Conservation (phyloP, 2,329 filamentous ascomycete genomes). For the Rutstroemia sp. region DNA sequence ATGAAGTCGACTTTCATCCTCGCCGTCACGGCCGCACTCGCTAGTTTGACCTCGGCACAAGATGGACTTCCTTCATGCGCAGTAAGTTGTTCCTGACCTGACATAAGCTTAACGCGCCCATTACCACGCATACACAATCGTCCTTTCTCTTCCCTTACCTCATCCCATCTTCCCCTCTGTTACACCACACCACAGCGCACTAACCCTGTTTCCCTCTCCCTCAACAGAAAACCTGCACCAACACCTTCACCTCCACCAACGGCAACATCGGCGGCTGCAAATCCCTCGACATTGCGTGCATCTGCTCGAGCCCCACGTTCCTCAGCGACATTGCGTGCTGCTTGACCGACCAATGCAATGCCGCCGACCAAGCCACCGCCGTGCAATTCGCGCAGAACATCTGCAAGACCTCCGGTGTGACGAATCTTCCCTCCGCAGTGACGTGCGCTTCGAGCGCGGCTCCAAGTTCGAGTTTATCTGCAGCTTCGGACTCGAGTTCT, state of each 20-base stretch:
- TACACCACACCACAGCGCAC: not conserved
- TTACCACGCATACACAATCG: not conserved
- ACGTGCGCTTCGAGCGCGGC: slow-evolving; percentile 11
- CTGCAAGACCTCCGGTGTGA: slow-evolving; percentile 31
- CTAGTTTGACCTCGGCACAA: slow-evolving; percentile 46
- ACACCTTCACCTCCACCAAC: slow-evolving; percentile 31
- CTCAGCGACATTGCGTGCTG: slow-evolving; percentile 42
- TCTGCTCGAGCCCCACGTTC: slow-evolving; percentile 40
- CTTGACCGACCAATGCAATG: slow-evolving; percentile 35
- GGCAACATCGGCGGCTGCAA: slow-evolving; percentile 34
- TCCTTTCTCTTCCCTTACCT: not conserved
- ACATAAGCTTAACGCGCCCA: not conserved
- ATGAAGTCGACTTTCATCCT: slow-evolving; percentile 21
- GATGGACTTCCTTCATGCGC: slow-evolving; percentile 44
- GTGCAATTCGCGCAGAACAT: slow-evolving; percentile 29
- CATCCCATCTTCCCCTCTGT: not conserved
- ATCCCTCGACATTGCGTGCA: slow-evolving; percentile 39
- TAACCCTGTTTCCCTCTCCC: not conserved
- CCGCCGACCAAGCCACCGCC: slow-evolving; percentile 32
- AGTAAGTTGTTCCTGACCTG: slow-evolving; percentile 35
- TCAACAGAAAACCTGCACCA: slow-evolving; percentile 28
- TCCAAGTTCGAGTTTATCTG: not conserved
- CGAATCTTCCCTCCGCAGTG: slow-evolving; percentile 20
- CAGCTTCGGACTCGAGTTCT: slow-evolving; percentile 1
- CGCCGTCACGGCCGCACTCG: slow-evolving; percentile 42